phyloP scores from a whole-genome alignment of 345 rosid genomes.

The Arabis alpina region DNA sequence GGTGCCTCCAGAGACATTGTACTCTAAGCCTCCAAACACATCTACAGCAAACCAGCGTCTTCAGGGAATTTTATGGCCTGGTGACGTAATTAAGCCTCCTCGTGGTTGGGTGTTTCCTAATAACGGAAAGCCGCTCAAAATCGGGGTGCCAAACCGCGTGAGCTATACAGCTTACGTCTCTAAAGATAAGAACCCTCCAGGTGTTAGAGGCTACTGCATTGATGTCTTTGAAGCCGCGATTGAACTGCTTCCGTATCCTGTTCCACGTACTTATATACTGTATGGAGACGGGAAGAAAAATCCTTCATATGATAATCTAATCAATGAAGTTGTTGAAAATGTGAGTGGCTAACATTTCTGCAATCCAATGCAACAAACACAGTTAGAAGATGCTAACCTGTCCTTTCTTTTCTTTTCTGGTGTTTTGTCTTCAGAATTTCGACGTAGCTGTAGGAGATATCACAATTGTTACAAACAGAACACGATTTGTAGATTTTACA shows the following conservation, averaged over 20 bases:
- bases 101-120: constrained; percentile 98
- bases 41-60: constrained; percentile 64
- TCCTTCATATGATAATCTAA: constrained; percentile 65
- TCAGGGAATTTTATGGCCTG: constrained; percentile 80
- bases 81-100: constrained; percentile 61
- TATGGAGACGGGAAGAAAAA: constrained; percentile 69
- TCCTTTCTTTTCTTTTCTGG: background rate
- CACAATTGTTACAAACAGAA: constrained; percentile 76
- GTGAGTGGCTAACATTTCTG: constrained; percentile 52
- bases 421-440: constrained; percentile 52
- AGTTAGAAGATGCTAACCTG: constrained; percentile 20
- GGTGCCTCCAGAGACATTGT: constrained; percentile 66
- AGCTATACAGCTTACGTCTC: constrained; percentile 60
- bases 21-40: constrained; percentile 59
- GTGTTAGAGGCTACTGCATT: constrained; percentile 86
- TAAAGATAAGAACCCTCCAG: constrained; percentile 67
- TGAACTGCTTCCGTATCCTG: constrained; percentile 88
- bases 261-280: constrained; percentile 62
- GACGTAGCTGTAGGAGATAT: constrained; percentile 95
- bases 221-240: constrained; percentile 96
- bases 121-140: constrained; percentile 73
- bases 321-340: constrained; percentile 61
- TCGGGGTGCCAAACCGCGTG: constrained; percentile 81
- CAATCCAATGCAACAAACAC: no score
- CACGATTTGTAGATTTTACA: constrained; percentile 85